phyloP scores from a whole-genome alignment of 805 yeast genomes.

The Starmerella bombi region DNA sequence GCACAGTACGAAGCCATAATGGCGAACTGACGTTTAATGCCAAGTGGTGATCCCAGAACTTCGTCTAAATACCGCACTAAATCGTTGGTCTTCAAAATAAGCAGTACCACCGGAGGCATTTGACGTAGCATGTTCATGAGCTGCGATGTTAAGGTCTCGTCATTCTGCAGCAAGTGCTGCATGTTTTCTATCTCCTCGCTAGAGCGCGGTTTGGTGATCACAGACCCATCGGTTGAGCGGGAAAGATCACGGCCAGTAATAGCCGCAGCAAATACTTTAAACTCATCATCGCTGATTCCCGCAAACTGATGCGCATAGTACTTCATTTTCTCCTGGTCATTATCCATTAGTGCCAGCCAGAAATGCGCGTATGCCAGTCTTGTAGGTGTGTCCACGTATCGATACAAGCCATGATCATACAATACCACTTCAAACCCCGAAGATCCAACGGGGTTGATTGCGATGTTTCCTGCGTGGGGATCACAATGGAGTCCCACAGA shows the following conservation, averaged over 20 bases:
- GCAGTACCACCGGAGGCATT: constrained; percentile 73
- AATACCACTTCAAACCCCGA: constrained; percentile 72
- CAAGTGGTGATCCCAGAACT: constrained; percentile 62
- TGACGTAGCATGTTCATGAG: constrained; percentile 65
- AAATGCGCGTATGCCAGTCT: constrained; percentile 76
- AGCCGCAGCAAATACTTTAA: constrained; percentile 80
- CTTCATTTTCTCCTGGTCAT: constrained; percentile 52
- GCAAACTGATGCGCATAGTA: constrained; percentile 68
- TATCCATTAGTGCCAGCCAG: constrained; percentile 79
- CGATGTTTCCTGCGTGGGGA: constrained; percentile 95
- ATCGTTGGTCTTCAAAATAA: constrained; percentile 88
- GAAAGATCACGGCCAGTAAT: constrained; percentile 87
- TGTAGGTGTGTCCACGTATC: constrained; percentile 65
- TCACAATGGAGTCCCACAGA: constrained; percentile 90
- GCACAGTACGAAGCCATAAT: constrained; percentile 90
- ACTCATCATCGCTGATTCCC: constrained; percentile 59
- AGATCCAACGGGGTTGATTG: constrained; percentile 40
- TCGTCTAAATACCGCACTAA: constrained; percentile 83
- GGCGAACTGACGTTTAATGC: constrained; percentile 74
- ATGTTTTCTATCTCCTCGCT: constrained; percentile 51
- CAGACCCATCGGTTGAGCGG: constrained; percentile 52
- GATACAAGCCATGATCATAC: constrained; percentile 89
- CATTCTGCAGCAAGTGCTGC: constrained; percentile 45
- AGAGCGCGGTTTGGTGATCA: constrained; percentile 35
- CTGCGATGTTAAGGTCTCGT: constrained; percentile 50